Conservation (phyloP, 2,329 filamentous ascomycete species). For the Grosmannia penicillata region DNA sequence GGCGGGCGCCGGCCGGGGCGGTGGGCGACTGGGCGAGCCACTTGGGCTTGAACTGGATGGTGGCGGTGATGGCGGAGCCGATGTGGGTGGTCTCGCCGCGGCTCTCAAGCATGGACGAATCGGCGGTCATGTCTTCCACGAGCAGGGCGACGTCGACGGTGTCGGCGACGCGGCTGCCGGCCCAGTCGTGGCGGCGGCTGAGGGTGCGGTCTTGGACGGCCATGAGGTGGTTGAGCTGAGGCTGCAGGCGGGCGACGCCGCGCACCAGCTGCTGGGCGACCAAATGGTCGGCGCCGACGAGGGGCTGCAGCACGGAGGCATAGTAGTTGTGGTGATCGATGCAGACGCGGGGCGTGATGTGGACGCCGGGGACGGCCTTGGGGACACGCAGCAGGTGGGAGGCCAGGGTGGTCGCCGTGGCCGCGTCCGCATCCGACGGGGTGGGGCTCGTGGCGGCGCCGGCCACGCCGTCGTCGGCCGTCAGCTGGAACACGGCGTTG, state of each 20-base stretch:
- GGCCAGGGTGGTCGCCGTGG: background rate
- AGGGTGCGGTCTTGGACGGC: slow-evolving; percentile 19
- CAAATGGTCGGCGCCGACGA: slow-evolving; percentile 38
- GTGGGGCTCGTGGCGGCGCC: background rate
- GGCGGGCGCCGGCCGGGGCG: slow-evolving; percentile 44
- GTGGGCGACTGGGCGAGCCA: slow-evolving; percentile 67
- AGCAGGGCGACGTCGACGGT: slow-evolving; percentile 51
- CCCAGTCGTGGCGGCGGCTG: slow-evolving; percentile 24
- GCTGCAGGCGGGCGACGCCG: slow-evolving; percentile 26
- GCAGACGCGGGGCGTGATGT: slow-evolving; percentile 22
- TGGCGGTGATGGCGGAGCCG: slow-evolving; percentile 5
- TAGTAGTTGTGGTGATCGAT: slow-evolving; percentile 31
- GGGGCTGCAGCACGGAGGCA: slow-evolving; percentile 33
- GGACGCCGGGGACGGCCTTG: slow-evolving; percentile 35
- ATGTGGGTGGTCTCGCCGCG: background rate
- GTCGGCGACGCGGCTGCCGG: slow-evolving; percentile 34
- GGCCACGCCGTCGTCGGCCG: background rate
- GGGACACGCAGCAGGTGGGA: slow-evolving; percentile 12
- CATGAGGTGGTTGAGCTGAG: slow-evolving; percentile 38
- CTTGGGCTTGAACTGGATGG: slow-evolving; percentile 72
- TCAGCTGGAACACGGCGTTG: slow-evolving; percentile 49
- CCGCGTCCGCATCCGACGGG: no score
- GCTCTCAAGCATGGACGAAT: slow-evolving; percentile 15
- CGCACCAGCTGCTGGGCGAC: slow-evolving; percentile 39
- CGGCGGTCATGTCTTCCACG: slow-evolving; percentile 54